phyloP scores from a whole-genome alignment of 768 basidiomycete genomes.

The Kwoniella botswanensis region DNA sequence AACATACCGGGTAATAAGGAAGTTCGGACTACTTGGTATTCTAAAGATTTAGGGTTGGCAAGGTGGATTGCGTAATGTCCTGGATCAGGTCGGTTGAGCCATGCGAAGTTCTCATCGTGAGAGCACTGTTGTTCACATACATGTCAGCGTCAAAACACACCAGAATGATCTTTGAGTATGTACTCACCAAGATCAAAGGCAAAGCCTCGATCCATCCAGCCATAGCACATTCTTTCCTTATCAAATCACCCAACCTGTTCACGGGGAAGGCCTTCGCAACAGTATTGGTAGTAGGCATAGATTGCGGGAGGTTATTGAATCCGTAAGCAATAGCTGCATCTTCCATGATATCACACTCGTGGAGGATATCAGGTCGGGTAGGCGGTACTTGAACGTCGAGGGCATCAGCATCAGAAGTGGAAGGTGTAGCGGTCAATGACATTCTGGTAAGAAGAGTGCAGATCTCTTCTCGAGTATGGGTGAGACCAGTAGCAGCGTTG shows the following conservation, averaged over 20 bases:
- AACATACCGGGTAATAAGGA: conserved; percentile 93
- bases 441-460: conserved; percentile 78
- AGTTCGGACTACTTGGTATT: conserved; percentile 97
- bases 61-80: conserved; percentile 82
- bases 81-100: conserved; percentile 84
- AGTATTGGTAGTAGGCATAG: conserved; percentile 91
- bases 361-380: conserved; percentile 97
- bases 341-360: conserved; percentile 98
- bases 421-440: conserved; percentile 70
- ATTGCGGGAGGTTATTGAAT: conserved; percentile 91
- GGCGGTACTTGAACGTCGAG: conserved; percentile 79
- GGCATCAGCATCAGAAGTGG: conserved; percentile 68
- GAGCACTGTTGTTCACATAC: conserved; percentile 71
- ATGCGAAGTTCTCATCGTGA: conserved; percentile 96
- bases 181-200: conserved; percentile 84
- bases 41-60: conserved; percentile 95
- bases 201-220: conserved; percentile 96
- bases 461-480: conserved; percentile 70
- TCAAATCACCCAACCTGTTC: conserved; percentile 84
- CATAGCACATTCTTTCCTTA: conserved; percentile 87
- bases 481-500: conserved; percentile 92
- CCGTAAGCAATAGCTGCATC: conserved; percentile 97
- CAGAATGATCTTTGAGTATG: neutral
- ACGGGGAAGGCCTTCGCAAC: conserved; percentile 90
- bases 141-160: neutral